Evolutionary conservation across 1,284 basidiomycete genomes (phyloP), one percentile per base, ranked within the genome.

Genomic region (Irpex sp.): DNA sequence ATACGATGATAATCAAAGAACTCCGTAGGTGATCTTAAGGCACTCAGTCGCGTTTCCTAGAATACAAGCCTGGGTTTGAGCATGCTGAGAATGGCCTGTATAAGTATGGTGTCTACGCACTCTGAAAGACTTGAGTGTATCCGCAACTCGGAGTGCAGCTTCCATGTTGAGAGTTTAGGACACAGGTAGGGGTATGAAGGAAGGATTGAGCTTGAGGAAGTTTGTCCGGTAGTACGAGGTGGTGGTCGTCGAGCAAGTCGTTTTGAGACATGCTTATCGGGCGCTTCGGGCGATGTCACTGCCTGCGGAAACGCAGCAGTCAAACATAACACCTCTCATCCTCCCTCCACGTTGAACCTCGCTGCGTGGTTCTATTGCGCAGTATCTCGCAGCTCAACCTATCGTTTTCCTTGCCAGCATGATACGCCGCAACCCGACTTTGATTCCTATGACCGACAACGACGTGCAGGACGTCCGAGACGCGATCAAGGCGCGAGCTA

Each of bases 1-100:
- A 98, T 79, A 57, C 95, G 88, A 70, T 95, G 90, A 70, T 87
- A 82, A 79, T 98, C 95, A 73, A 98, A 97, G 76, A 93, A 93
- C 74, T 97, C 94, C 61, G 79, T 77, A 1, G 91, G 85, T 1
- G 92, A 84, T 63, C 95, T 86, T 63, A 98, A 82, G 33, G 89
- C 86, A 58, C 93, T 93, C 63, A 97, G 83, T 64, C 88, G 86
- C 21, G 94, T 92, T 78, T 96, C 90, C 90, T 92, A 76, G 54
- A 64, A 35, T 58, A 17, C 51, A 54, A 35, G 59, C 37, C 54
- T 15, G 53, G 21, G 39, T 37, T 55, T 47, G 31, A 60, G 49
- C 35, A 43, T 47, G 58, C 15, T 61, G 50, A n/a, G 9, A 35
- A 61, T 21, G 57, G 35, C 19, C 13, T 17, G 13, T 9, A 79